Evolutionary conservation across 2,329 filamentous ascomycete species (phyloP).

Genomic region (Metarhizium robertsii): DNA sequence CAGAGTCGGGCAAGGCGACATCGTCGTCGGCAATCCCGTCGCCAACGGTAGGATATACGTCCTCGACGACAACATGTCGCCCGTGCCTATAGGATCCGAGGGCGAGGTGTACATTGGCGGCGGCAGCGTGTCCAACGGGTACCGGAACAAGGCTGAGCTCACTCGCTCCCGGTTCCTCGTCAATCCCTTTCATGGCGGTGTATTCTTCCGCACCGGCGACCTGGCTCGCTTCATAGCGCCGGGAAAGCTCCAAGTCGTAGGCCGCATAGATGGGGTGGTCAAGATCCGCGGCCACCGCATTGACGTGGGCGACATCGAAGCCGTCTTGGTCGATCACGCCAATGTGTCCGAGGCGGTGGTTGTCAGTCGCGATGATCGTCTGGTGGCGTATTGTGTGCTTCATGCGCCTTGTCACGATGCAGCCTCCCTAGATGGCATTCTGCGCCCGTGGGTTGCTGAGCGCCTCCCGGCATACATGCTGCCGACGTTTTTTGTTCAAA

Average conservation of each 20-base stretch:
- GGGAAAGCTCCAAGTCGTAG: conserved; percentile 9
- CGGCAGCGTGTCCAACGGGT: conserved; percentile 7
- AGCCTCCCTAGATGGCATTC: too few relatives aligned
- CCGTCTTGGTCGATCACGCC: conserved; percentile 6
- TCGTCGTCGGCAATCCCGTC: conserved; percentile 9
- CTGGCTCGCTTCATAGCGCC: conserved; percentile 9
- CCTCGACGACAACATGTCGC: conserved; percentile 22
- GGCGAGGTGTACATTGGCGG: conserved; percentile 25
- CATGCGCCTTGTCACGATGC: too few relatives aligned
- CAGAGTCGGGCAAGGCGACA: conserved; percentile 13
- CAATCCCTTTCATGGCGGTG: conserved; percentile 6
- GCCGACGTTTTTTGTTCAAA: too few relatives aligned
- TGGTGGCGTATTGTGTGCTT: too few relatives aligned
- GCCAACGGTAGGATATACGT: conserved; percentile 28
- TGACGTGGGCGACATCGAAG: conserved; percentile 14
- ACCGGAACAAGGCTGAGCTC: neutral
- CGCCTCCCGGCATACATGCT: too few relatives aligned
- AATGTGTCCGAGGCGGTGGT: conserved; percentile 3
- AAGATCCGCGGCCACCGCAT: conserved; percentile 14
- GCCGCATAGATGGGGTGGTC: conserved; percentile 13
- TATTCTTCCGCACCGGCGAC: conserved; percentile 14
- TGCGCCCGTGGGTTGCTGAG: too few relatives aligned
- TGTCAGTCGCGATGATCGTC: too few relatives aligned
- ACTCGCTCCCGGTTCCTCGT: conserved; percentile 5
- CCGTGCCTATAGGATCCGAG: conserved; percentile 26